Base-by-base conservation (phyloP, 345 rosid genomes). In the Zanthoxylum bungeanum region DNA sequence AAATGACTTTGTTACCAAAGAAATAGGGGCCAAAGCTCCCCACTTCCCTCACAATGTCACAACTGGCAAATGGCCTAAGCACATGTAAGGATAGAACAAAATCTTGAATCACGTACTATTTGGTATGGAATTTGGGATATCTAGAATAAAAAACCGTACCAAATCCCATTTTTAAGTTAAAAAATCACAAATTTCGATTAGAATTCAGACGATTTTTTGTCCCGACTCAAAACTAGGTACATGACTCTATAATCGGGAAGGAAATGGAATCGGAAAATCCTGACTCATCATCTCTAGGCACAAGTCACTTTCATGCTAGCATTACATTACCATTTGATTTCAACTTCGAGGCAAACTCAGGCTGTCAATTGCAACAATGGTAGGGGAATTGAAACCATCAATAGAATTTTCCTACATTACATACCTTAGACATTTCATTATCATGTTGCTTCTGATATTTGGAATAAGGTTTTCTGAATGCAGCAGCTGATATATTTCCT, bases 361-460 rank as follows among this genome's bases (percentile, higher is more conserved):
- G 22, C 17, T 67, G 33, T 12, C 70, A 12, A n/a, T 24, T 27
- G 17, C 17, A 28, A 47, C 37, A 64, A 64, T 47, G 24, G 17
- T 31, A 66, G 31, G 59, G 16, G 44, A 44, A 34, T 17, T 9
- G 6, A 25, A 56, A 22, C 42, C 25, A 64, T 36, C 31, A 39
- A 50, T 40, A 36, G 49, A 37, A 19, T 19, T 31, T 56, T 6
- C 7, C 16, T 1, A 0, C 52, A 40, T 77, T 1, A 0, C 52
- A 40, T 77, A 77, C 80, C 80, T 72, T 62, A 0, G 73, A 17
- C 28, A 16, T 60, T 28, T 47, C 51, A 1, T 67, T 39, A 49
- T 22, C 53, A 28, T 25, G 24, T 17, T 4, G 55, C 25, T 33
- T 51, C 60, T 49, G 73, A n/a, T 3, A 37, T n/a, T 12, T 52